A percentile compares a stretch with the other conserved stretches of the same genome.
These are phyloP conservation scores for Chiua virens DNA, from an alignment of 768 basidiomycete species.

Conservation along the genomic window DNA sequence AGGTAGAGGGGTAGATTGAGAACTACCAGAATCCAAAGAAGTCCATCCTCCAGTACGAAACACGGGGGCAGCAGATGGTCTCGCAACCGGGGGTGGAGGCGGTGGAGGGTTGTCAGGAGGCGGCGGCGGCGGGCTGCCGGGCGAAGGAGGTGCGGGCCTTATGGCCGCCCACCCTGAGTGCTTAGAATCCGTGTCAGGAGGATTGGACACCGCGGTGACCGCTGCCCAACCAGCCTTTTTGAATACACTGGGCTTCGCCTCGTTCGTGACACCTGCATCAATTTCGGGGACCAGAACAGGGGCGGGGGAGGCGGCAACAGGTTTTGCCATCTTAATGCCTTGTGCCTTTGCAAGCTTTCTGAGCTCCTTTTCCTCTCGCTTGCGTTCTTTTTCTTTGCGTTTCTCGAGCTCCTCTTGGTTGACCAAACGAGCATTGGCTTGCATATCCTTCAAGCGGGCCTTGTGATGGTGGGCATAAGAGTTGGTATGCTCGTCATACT, in stretches of 20 bases:
- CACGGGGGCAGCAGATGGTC: constrained; percentile 37
- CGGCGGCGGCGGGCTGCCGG: too few relatives aligned
- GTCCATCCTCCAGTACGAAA: constrained; percentile 71
- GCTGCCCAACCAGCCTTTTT: constrained; percentile 56
- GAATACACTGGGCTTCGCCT: constrained; percentile 28
- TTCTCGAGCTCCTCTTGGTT: constrained; percentile 67
- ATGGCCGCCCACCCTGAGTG: constrained; percentile 16
- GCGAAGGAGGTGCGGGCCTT: constrained; percentile 14
- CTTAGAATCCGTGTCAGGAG: constrained; percentile 9
- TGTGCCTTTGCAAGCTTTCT: constrained; percentile 81
- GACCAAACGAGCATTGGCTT: constrained; percentile 66
- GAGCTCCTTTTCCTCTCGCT: constrained; percentile 82
- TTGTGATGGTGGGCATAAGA: constrained; percentile 89
- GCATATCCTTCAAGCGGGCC: constrained; percentile 80
- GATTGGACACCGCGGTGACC: constrained; percentile 15
- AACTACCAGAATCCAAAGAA: constrained; percentile 54
- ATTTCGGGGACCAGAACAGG: constrained; percentile 18
- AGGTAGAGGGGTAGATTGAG: constrained; percentile 26
- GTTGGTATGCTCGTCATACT: constrained; percentile 89
- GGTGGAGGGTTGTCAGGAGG: constrained; percentile 10
- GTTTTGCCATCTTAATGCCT: constrained; percentile 64
- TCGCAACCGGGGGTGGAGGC: constrained; percentile 13
- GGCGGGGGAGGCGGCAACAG: constrained; percentile 17
- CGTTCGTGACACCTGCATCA: constrained; percentile 13
- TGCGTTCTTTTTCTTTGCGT: constrained; percentile 83